A percentile compares a stretch with the other conserved stretches of the same genome.
Conservation (phyloP, 1,284 basidiomycete species). For the Ceratobasidium theobromae region DNA sequence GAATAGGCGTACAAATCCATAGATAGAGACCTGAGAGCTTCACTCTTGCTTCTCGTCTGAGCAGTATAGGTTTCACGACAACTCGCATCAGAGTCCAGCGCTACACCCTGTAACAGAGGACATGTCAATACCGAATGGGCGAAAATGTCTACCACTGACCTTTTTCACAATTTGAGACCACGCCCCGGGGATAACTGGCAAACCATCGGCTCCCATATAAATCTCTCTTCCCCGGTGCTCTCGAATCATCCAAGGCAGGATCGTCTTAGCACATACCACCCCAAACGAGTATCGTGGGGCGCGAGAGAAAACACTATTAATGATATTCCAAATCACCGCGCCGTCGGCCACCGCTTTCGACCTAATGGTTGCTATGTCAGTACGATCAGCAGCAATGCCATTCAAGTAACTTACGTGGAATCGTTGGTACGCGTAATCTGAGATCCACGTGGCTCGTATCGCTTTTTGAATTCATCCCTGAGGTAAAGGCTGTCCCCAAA, state of each 20-base stretch:
- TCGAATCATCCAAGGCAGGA: background rate
- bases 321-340: constrained; percentile 22
- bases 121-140: background rate
- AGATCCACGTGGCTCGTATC: background rate
- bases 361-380: background rate
- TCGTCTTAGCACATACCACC: background rate
- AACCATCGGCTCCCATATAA: background rate
- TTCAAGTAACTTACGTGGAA: constrained; percentile 2
- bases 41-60: background rate
- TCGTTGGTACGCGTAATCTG: constrained; percentile 16
- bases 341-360: constrained; percentile 29
- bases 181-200: background rate
- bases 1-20: constrained; percentile 3
- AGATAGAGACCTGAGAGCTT: background rate
- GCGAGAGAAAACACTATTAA: constrained; percentile 9
- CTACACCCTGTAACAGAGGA: background rate
- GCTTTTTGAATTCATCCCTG: background rate
- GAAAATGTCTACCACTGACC: background rate
- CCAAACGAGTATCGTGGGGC: constrained; percentile 15
- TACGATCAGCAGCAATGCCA: background rate
- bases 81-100: constrained; percentile 16
- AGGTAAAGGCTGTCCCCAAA: constrained; percentile 31
- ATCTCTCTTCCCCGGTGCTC: background rate
- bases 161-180: background rate
- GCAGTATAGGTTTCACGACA: background rate